phyloP scores from a whole-genome alignment of 208 protist species.

The Naegleria gruberi region DNA sequence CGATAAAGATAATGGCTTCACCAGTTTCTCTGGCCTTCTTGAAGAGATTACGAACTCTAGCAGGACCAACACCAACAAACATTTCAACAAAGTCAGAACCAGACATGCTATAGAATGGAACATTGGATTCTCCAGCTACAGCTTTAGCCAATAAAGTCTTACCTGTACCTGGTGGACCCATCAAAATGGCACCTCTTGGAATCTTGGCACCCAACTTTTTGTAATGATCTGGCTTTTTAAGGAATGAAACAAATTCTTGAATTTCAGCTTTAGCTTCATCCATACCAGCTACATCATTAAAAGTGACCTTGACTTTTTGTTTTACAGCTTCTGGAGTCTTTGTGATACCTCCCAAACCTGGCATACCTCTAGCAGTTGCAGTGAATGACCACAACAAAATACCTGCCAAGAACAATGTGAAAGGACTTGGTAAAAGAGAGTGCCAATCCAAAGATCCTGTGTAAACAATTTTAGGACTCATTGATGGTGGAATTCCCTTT shows the following conservation, averaged over 20 bases:
- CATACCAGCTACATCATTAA: slow-evolving; percentile 89
- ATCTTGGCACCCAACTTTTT: slow-evolving; percentile 88
- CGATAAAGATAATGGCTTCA: slow-evolving; percentile 75
- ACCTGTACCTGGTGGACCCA: slow-evolving; percentile 33
- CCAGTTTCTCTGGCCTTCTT: slow-evolving; percentile 43
- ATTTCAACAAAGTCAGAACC: slow-evolving; percentile 67
- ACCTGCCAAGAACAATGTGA: not conserved
- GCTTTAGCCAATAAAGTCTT: slow-evolving; percentile 53
- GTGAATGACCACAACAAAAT: not conserved
- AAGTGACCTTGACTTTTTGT: slow-evolving; percentile 40
- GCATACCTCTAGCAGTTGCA: not conserved
- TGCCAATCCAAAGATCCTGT: not conserved
- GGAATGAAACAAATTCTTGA: slow-evolving; percentile 96
- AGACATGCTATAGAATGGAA: slow-evolving; percentile 51
- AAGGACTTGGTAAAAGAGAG: not conserved
- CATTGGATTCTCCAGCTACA: slow-evolving; percentile 84
- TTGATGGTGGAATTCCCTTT: not conserved
- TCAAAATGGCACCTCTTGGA: slow-evolving; percentile 88
- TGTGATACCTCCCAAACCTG: not conserved
- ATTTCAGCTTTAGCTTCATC: slow-evolving; percentile 95
- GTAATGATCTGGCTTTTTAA: slow-evolving; percentile 94
- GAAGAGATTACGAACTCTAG: slow-evolving; percentile 61
- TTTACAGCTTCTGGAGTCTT: not conserved
- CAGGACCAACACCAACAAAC: slow-evolving; percentile 63
- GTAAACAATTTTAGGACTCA: not conserved